A percentile compares a stretch with the other conserved stretches of the same genome.
phyloP scores from a whole-genome alignment of 495 filamentous ascomycete genomes.

The Aspergillus bertholletiae region DNA sequence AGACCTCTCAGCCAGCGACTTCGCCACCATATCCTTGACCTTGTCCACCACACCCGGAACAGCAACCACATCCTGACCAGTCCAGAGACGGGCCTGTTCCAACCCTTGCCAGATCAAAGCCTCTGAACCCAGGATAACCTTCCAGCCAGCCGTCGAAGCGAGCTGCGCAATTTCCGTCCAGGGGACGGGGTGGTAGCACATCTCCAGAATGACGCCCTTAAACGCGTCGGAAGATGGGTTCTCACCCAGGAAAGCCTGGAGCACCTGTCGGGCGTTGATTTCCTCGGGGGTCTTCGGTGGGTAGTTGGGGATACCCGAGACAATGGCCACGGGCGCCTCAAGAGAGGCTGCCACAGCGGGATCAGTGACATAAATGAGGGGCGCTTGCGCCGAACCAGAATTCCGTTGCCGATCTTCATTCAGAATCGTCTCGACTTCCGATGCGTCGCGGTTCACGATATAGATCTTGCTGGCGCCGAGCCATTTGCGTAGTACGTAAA shows the following conservation, averaged over 20 bases:
- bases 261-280: slow-evolving; percentile 48
- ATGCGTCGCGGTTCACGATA: slow-evolving; percentile 62
- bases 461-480: slow-evolving; percentile 64
- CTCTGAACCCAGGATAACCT: slow-evolving; percentile 66
- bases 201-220: slow-evolving; percentile 70
- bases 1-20: slow-evolving; percentile 31
- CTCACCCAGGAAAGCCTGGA: slow-evolving; percentile 49
- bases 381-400: slow-evolving; percentile 34
- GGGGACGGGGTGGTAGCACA: slow-evolving; percentile 73
- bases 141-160: slow-evolving; percentile 57
- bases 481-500: slow-evolving; percentile 66
- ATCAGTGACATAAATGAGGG: slow-evolving; percentile 54
- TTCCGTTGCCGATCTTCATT: slow-evolving; percentile 41
- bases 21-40: slow-evolving; percentile 49
- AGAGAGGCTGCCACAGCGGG: slow-evolving; percentile 52
- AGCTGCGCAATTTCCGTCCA: slow-evolving; percentile 60
- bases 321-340: slow-evolving; percentile 56
- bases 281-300: slow-evolving; percentile 59
- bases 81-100: slow-evolving; percentile 68
- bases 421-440: slow-evolving; percentile 62
- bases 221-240: slow-evolving; percentile 27
- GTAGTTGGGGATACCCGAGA: slow-evolving; percentile 69
- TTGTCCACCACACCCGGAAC: slow-evolving; percentile 48
- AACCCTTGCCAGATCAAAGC: slow-evolving; percentile 74
- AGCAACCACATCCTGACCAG: slow-evolving; percentile 46